These are phyloP conservation scores for Euphrasia confusa DNA, from an alignment of 257 asterid genomes.

Conservation along the genomic window DNA sequence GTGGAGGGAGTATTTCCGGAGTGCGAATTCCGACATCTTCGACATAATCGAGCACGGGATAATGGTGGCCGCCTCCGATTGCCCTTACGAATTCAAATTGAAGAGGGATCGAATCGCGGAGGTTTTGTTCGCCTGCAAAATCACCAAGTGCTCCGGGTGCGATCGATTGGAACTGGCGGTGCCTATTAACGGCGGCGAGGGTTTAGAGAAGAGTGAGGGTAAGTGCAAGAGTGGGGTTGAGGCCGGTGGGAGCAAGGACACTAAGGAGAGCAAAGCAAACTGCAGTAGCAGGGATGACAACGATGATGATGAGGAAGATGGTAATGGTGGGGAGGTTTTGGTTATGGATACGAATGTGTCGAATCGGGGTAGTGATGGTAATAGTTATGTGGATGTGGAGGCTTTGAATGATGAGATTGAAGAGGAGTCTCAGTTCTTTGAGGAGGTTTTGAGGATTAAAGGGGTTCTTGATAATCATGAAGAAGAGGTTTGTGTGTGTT, in stretches of 20 bases:
- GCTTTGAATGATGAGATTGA: slow-evolving; percentile 89
- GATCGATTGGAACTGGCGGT: slow-evolving; percentile 55
- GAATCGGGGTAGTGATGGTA: slow-evolving; percentile 37
- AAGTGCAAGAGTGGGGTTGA: slow-evolving; percentile 44
- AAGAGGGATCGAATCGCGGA: slow-evolving; percentile 91
- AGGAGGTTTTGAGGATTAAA: slow-evolving; percentile 78
- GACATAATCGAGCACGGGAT: slow-evolving; percentile 65
- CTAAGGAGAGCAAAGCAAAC: slow-evolving; percentile 57
- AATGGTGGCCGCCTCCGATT: slow-evolving; percentile 77
- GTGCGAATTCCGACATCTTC: slow-evolving; percentile 71
- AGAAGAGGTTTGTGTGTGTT: slow-evolving; percentile 47
- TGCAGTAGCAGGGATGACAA: slow-evolving; percentile 35
- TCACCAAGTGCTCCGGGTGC: slow-evolving; percentile 68
- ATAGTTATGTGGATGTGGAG: slow-evolving; percentile 73
- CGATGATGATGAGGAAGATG: slow-evolving; percentile 1
- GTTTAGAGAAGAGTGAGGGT: slow-evolving; percentile 31
- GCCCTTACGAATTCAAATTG: slow-evolving; percentile 64
- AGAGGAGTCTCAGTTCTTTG: slow-evolving; percentile 51
- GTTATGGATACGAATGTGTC: slow-evolving; percentile 36
- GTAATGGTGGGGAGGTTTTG: slow-evolving; percentile 28
- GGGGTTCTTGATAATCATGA: slow-evolving; percentile 50
- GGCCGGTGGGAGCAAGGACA: slow-evolving; percentile 50
- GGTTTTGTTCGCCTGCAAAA: slow-evolving; percentile 67
- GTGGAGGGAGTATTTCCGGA: slow-evolving; percentile 84
- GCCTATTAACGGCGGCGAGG: slow-evolving; percentile 34